Evolutionary conservation across 208 protist species (phyloP).

Genomic region (Leishmania braziliensis): DNA sequence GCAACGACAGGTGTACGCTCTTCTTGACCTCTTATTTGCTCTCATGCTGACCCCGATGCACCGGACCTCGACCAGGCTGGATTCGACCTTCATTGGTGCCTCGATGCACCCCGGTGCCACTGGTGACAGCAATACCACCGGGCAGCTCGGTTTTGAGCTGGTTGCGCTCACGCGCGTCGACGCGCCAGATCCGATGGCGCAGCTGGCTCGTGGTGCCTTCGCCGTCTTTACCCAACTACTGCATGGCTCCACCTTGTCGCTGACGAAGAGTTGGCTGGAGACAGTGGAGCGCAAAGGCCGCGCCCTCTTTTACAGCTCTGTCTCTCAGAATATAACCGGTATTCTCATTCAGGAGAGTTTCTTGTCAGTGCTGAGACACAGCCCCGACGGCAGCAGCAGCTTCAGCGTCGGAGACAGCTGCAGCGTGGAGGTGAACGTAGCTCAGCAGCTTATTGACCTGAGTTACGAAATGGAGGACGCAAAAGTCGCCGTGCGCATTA

Average conservation of each 20-base stretch:
- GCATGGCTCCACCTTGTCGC: conserved; percentile 47
- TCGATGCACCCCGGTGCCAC: conserved; percentile 11
- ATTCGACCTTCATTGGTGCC: conserved; percentile 71
- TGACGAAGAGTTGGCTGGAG: conserved; percentile 81
- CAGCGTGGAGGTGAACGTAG: conserved; percentile 64
- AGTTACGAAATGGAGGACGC: conserved; percentile 88
- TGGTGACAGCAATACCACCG: conserved; percentile 23
- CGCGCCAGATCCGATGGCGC: conserved; percentile 48
- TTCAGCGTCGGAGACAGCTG: conserved; percentile 76
- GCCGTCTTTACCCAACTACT: conserved; percentile 79
- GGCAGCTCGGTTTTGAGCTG: conserved; percentile 41
- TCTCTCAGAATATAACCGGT: conserved; percentile 68
- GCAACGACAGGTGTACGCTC: conserved; percentile 49
- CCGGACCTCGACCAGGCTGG: conserved; percentile 39
- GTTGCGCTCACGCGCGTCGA: conserved; percentile 65
- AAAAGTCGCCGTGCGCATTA: conserved; percentile 68
- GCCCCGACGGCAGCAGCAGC: conserved; percentile 51
- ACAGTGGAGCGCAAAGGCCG: conserved; percentile 78
- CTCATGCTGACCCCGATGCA: conserved; percentile 67
- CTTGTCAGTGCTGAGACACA: conserved; percentile 67
- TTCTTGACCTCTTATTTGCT: conserved; percentile 75
- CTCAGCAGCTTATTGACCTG: conserved; percentile 58
- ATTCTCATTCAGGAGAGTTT: conserved; percentile 81
- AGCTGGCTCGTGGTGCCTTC: conserved; percentile 80
- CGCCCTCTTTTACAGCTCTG: conserved; percentile 66